Conservation (phyloP, 805 yeast species). For the Groenewaldozyma tartarivorans region DNA sequence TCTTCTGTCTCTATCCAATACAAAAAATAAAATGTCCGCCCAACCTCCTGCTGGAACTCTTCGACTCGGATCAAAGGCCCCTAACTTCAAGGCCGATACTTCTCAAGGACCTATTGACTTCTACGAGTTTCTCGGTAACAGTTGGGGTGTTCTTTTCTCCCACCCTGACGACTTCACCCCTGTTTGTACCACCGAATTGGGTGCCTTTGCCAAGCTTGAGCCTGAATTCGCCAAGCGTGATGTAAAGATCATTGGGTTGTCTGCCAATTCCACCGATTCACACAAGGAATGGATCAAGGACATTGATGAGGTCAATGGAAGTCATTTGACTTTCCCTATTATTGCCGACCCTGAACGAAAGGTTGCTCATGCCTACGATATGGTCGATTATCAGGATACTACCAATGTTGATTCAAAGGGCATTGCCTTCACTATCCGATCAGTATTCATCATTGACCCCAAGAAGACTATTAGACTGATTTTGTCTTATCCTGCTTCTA, state of each 20-base stretch:
- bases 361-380: slow-evolving; percentile 72
- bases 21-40: slow-evolving; percentile 15
- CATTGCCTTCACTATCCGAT: slow-evolving; percentile 80
- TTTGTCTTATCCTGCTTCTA: slow-evolving; percentile 85
- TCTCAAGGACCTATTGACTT: slow-evolving; percentile 77
- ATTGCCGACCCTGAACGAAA: slow-evolving; percentile 82
- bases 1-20: neutral
- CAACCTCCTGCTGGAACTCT: slow-evolving; percentile 27
- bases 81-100: slow-evolving; percentile 77
- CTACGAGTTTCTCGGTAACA: slow-evolving; percentile 77
- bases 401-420: slow-evolving; percentile 65
- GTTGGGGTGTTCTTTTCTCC: slow-evolving; percentile 84
- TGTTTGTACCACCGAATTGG: slow-evolving; percentile 93
- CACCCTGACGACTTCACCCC: slow-evolving; percentile 98
- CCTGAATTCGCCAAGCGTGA: slow-evolving; percentile 83
- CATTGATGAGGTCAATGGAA: slow-evolving; percentile 76
- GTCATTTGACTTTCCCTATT: slow-evolving; percentile 78
- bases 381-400: slow-evolving; percentile 83
- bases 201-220: slow-evolving; percentile 87
- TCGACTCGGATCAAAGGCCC: slow-evolving; percentile 81
- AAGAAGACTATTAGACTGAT: slow-evolving; percentile 80
- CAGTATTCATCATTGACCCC: slow-evolving; percentile 90
- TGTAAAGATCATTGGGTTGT: slow-evolving; percentile 82
- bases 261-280: slow-evolving; percentile 76
- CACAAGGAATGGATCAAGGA: slow-evolving; percentile 90